Evolutionary conservation across 345 rosid species (phyloP), one percentile per base, ranked within the genome.

Genomic region (Eutrema japonicum): DNA sequence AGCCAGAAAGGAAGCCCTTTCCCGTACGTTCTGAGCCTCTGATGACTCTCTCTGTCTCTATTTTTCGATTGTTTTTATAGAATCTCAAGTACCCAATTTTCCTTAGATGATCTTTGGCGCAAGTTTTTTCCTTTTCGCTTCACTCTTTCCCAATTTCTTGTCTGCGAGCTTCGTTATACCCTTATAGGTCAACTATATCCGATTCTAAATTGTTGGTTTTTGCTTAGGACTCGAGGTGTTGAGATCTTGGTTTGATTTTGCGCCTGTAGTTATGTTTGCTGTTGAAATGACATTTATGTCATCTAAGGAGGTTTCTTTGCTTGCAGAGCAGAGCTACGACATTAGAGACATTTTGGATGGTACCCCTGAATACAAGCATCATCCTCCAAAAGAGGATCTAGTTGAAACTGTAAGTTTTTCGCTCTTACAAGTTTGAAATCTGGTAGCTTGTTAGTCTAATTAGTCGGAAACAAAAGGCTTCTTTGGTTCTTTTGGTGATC

Each of bases 321-420:
- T 57, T 87, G 78, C 95, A 89, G 96, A 54, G 6, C 82, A 62
- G 35, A 77, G 69, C 55, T 3, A 65, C 4, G 46, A 68, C 70
- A 52, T 87, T 5, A 53, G 85, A 58, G 69, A 76, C 54, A 60
- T 46, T 43, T 27, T 82, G 16, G 75, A 75, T 49, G 63, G 64
- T 65, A 71, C 82, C 29, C 89, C 87, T 43, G 68, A 82, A 9
- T 83, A 38, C 73, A 82, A 78, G 94, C 35, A 8, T 76, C 58
- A 46, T 32, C 90, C 90, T 72, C 97, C 98, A 3, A 82, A 91
- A 82, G 91, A 87, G 46, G 84, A 82, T 43, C 81, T 93, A 48
- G 81, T 91, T 66, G 96, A 88, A 48, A 87, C 85, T 88, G 95
- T 77, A 84, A 85, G 92, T 47, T 70, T 46, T 67, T 40, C 41